Evolutionary conservation across 2,329 filamentous ascomycete species (phyloP).

Genomic region (Mycocentrospora acerina): DNA sequence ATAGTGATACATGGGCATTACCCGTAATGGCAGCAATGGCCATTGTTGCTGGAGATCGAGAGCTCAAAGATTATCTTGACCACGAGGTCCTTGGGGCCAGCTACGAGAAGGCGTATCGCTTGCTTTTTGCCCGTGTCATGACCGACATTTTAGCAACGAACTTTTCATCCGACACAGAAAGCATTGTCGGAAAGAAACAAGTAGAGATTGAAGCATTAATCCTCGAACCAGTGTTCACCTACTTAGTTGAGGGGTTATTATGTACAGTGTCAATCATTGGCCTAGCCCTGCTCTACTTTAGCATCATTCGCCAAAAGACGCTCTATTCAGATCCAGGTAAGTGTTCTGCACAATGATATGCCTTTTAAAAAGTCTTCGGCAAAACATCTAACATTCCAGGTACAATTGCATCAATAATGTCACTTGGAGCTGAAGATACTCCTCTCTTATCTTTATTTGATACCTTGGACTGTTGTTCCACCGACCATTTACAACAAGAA

Average conservation of each 20-base stretch:
- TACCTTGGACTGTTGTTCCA: too few species aligned
- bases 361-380: too few species aligned
- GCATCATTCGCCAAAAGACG: neutral
- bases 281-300: conserved; percentile 16
- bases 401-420: too few species aligned
- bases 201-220: conserved; percentile 35
- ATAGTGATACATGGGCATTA: too few species aligned
- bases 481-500: too few species aligned
- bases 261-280: conserved; percentile 21
- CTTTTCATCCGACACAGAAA: conserved; percentile 5
- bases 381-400: too few species aligned
- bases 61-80: conserved; percentile 34
- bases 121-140: conserved; percentile 44
- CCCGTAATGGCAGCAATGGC: too few species aligned
- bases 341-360: too few species aligned
- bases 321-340: too few species aligned
- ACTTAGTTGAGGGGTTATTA: conserved; percentile 38
- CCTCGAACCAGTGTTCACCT: conserved; percentile 40
- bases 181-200: conserved; percentile 11
- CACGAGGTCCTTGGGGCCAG: conserved; percentile 29
- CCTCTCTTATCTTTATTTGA: too few species aligned
- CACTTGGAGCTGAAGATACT: too few species aligned
- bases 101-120: conserved; percentile 43
- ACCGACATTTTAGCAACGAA: conserved; percentile 22
- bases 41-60: too few species aligned